These are phyloP conservation scores for Agaricus sinodeliciosus DNA, from an alignment of 768 basidiomycete genomes.

Conservation along the genomic window DNA sequence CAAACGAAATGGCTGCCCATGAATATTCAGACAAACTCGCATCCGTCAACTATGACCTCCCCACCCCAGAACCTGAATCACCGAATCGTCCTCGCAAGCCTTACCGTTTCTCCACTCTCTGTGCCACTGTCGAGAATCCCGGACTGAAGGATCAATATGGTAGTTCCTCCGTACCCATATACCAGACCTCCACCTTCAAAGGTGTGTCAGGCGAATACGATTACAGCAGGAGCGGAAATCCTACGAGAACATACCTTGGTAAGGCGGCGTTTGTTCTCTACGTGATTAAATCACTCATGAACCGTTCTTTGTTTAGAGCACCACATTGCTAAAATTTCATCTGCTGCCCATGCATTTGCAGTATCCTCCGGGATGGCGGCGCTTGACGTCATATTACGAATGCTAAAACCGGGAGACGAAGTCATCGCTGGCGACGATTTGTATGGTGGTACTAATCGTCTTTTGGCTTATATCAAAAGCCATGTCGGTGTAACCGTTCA, in stretches of 20 bases:
- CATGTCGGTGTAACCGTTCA: conserved; percentile 87
- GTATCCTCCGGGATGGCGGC: conserved; percentile 99
- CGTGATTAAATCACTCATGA: conserved; percentile 8
- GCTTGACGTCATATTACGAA: conserved; percentile 87
- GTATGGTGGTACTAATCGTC: conserved; percentile 96
- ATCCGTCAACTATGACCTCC: conserved; percentile 44
- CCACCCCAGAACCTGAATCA: conserved; percentile 79
- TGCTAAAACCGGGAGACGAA: conserved; percentile 94
- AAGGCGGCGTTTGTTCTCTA: conserved; percentile 13
- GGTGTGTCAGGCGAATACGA: conserved; percentile 87
- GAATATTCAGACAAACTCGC: not conserved
- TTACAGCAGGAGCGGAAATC: conserved; percentile 93
- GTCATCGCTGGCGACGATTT: conserved; percentile 95
- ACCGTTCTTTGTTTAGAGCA: conserved; percentile 55
- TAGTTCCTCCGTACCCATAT: conserved; percentile 92
- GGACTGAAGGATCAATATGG: conserved; percentile 94
- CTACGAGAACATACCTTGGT: conserved; percentile 94
- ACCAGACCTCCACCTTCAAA: conserved; percentile 98
- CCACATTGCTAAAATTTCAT: conserved; percentile 95
- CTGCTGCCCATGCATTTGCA: conserved; percentile 81
- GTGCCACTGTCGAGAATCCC: conserved; percentile 89
- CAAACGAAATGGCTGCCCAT: conserved; percentile 1
- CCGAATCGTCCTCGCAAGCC: conserved; percentile 62
- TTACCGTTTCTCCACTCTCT: conserved; percentile 85
- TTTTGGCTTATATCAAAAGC: conserved; percentile 80